Evolutionary conservation across 108 stramenopile species (phyloP).

Genomic region (Fistulifera pelliculosa): DNA sequence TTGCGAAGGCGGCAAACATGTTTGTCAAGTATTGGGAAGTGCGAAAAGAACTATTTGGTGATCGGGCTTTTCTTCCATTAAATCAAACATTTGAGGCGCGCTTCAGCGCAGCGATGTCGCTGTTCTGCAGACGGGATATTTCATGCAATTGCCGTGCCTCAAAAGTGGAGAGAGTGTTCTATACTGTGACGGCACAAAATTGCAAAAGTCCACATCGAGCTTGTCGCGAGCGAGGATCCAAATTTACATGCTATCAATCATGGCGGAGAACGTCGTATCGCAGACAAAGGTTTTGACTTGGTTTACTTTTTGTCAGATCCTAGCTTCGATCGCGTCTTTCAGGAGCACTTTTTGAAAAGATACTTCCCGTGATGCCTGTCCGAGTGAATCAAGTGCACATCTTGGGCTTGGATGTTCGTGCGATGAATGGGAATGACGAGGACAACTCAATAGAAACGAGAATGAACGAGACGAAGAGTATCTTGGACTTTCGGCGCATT

Average conservation of each 20-base stretch:
- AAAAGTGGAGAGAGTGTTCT: not conserved
- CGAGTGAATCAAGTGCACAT: not conserved
- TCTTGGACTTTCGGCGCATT: not conserved
- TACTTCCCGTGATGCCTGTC: conserved; percentile 1
- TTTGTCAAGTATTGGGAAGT: conserved; percentile 15
- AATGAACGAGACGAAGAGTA: not conserved
- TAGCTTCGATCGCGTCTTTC: not conserved
- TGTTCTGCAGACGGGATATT: conserved; percentile 2
- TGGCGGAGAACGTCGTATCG: conserved; percentile 2
- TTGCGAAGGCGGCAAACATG: conserved; percentile 1
- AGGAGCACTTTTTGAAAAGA: not conserved
- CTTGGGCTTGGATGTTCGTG: not conserved
- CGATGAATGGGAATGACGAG: not conserved
- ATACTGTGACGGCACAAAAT: not conserved
- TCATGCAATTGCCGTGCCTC: conserved; percentile 2
- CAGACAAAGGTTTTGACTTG: conserved; percentile 1
- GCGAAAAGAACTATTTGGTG: conserved; percentile 14
- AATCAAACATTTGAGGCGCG: conserved; percentile 7
- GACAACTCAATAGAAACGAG: not conserved
- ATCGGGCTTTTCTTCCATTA: conserved; percentile 1
- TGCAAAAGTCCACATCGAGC: not conserved
- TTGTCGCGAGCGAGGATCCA: not conserved
- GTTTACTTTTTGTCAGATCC: not conserved
- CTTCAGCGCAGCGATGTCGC: conserved; percentile 4
- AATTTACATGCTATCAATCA: conserved; percentile 6